Base-by-base conservation (phyloP, 345 rosid species). In the Ceriops zippeliana region DNA sequence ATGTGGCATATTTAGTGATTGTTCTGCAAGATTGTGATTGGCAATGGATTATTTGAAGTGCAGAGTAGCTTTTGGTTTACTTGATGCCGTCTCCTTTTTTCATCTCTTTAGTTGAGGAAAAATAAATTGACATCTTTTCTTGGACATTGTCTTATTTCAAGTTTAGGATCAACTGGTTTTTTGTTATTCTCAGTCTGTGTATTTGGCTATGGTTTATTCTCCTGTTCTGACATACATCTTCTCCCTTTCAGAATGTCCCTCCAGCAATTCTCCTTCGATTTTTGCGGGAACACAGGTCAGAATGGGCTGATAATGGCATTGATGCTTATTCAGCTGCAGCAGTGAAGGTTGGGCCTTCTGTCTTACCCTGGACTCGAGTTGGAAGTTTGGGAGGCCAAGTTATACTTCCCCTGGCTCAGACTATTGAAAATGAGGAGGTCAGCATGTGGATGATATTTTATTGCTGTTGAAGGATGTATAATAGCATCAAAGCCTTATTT, bases 271-370 rank as follows among this genome's bases (percentile, higher is more conserved):
- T 96, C 49, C 98, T 96, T 11, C 82, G 98, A 73, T 96, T 96
- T 75, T 80, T 96, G 78, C 86, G 97, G 46, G 99, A 96, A 81
- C 99, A 96, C 63, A 84, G 99, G 71, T 96, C 99, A 58, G 99
- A 96, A 80, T 96, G 99, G 99, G 98, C 98, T 7, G 99, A 96
- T 77, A 92, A 89, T 83, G 84, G 80, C 75, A 90, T 92, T 54
- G 99, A 96, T 85, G 95, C 96, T 1, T 96, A 96, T 72, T 77
- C 96, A 21, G 99, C 96, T 26, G 97, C 98, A 16, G 98, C 98
- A 6, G 86, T 92, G 54, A 96, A 92, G 83, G 89, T 90, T 8
- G 99, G 99, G 31, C 96, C 99, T 63, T 92, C 88, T 78, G 86
- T 80, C 82, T 74, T 95, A 74, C 89, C 96, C 2, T 86, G 90